Base-by-base conservation (phyloP, 73 alveolate genomes). In the Tetrahymena thermophila region DNA sequence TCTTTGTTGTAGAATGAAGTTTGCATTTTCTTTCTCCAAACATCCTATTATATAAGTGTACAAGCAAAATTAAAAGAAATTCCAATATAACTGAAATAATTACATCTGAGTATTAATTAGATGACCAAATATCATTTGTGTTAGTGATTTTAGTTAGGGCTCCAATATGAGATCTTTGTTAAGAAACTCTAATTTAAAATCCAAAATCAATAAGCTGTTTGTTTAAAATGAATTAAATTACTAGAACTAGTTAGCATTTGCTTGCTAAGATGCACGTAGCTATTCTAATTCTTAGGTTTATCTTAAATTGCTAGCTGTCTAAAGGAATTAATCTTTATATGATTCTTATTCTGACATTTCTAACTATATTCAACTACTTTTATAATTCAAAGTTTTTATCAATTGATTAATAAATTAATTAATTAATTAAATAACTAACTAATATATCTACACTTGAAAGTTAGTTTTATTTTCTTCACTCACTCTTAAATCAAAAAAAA, bases 21-120 rank as follows among this genome's bases (percentile, higher is more conserved):
- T 10, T 93, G 38, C 84, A 95, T 89, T 35, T 95, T 95, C 37
- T 71, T 57, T 95, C 97, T 95, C 97, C 97, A 95, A 43, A 85
- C 71, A 89, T 89, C 94, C 97, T 95, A 95, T 85, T 84, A 25
- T 31, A 44, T 71, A 6, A n/a, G n/a, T n/a, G n/a, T 17, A 25
- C 89, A 71, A n/a, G 35, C 13, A 7, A 57, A 28, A 28, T 28
- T 19, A 25, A 13, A 71, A 28, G 9, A 71, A 71, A 31, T 11
- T 1, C 23, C 5, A 11, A 28, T 28, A 40, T 23, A n/a, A 34
- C 9, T 43, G 19, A 4, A 21, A 93, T 35, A 19, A 6, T 42
- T 95, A 95, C 97, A 89, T 95, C 97, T 35, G 97, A 95, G 43
- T 95, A 95, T 95, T 95, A 85, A 85, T 85, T 95, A 21, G 95